A percentile compares a stretch with the other conserved stretches of the same genome.
Conservation (phyloP, 78 protist genomes). For the Acrasis kona region DNA sequence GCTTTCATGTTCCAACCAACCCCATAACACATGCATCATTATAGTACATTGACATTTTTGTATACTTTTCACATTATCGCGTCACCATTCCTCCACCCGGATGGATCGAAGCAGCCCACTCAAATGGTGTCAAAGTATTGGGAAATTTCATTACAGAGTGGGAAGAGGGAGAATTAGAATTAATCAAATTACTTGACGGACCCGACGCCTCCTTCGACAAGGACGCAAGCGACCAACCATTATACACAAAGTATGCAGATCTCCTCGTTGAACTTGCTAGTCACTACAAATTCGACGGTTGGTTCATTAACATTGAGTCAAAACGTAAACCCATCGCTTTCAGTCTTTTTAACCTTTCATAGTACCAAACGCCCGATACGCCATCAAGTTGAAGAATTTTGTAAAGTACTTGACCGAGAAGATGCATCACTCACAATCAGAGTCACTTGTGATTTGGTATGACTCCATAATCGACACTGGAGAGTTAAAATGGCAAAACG, state of each 20-base stretch:
- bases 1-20: not conserved
- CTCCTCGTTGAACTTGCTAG: conserved; percentile 7
- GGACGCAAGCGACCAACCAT: not conserved
- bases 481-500: conserved; percentile 62
- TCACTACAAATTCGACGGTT: conserved; percentile 70
- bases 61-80: conserved; percentile 68
- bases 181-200: not conserved
- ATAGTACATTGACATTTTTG: conserved; percentile 47
- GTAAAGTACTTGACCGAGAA: not conserved
- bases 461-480: conserved; percentile 61
- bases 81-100: conserved; percentile 67
- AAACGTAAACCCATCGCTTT: too few relatives aligned
- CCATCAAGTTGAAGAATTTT: not conserved
- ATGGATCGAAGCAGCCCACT: conserved; percentile 56
- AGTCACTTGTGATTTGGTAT: conserved; percentile 46
- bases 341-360: too few relatives aligned
- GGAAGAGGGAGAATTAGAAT: conserved; percentile 44
- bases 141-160: conserved; percentile 81
- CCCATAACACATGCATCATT: not conserved
- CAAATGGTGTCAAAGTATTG: conserved; percentile 36
- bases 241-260: conserved; percentile 3
- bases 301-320: conserved; percentile 71
- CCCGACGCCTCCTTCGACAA: not conserved
- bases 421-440: not conserved
- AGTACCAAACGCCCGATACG: not conserved